phyloP scores from a whole-genome alignment of 495 filamentous ascomycete species.

The Penicillium crystallinum region DNA sequence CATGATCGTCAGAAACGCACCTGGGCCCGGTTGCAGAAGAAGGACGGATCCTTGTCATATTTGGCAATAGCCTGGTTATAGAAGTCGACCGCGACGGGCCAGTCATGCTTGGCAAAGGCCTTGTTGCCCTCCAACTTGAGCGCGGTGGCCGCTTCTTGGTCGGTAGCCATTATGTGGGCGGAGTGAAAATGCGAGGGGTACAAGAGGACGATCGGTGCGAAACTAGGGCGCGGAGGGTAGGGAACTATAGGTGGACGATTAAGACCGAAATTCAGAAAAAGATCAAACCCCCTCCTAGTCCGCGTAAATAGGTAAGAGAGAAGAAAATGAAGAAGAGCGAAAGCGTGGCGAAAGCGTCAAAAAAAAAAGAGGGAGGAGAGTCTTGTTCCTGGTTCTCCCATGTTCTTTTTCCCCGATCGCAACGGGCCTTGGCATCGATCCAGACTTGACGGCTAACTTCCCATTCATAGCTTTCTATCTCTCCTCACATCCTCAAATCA shows the following conservation, averaged over 20 bases:
- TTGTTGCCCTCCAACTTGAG: constrained; percentile 94
- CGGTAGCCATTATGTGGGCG: constrained; percentile 42
- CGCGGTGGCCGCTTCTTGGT: constrained; percentile 64
- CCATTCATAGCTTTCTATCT: constrained; percentile 2
- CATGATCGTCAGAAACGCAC: constrained; percentile 44
- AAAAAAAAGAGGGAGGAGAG: neutral
- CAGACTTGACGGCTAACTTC: constrained; percentile 14
- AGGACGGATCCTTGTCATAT: constrained; percentile 78
- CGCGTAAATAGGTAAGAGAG: constrained; percentile 3
- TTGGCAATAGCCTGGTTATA: constrained; percentile 88
- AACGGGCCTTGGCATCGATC: constrained; percentile 25
- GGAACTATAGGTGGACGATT: constrained; percentile 1
- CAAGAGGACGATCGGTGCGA: constrained; percentile 27
- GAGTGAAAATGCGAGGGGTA: constrained; percentile 27
- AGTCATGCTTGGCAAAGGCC: constrained; percentile 83
- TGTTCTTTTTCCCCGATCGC: constrained; percentile 26
- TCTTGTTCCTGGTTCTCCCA: constrained; percentile 17
- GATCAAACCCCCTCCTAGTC: constrained; percentile 16
- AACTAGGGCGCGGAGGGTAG: constrained; percentile 1
- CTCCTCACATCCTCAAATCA: neutral
- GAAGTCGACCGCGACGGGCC: constrained; percentile 74
- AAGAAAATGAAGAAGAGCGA: neutral
- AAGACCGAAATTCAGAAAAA: neutral
- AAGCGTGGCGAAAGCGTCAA: neutral
- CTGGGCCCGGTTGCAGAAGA: constrained; percentile 92